These are phyloP conservation scores for Kodamaea leandrae DNA, from an alignment of 805 yeast genomes.

Conservation along the genomic window DNA sequence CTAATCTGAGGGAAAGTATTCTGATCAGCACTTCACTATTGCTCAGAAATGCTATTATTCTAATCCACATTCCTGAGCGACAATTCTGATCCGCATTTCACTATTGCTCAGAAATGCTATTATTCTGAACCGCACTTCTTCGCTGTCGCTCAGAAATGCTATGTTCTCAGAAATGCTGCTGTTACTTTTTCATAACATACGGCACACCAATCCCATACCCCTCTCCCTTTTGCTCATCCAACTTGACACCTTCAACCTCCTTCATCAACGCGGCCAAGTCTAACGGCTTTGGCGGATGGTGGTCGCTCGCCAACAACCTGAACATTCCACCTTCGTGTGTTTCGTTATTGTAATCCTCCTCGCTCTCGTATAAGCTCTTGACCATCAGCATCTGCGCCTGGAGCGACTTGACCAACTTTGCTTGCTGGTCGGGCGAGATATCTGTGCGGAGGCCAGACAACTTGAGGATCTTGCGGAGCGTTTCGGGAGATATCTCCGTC, in stretches of 20 bases:
- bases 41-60: too few relatives aligned
- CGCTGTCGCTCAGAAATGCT: too few relatives aligned
- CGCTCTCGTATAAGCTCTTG: conserved; percentile 38
- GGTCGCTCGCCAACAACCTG: conserved; percentile 36
- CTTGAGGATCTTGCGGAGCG: conserved; percentile 35
- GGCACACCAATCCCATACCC: neutral
- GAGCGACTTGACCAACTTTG: conserved; percentile 31
- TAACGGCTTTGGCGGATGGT: conserved; percentile 22
- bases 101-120: too few relatives aligned
- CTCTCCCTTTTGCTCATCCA: conserved; percentile 14
- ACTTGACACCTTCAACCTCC: conserved; percentile 8
- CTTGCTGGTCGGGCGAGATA: conserved; percentile 24
- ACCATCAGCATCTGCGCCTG: conserved; percentile 52
- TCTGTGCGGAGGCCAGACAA: conserved; percentile 48
- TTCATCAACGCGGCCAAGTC: conserved; percentile 18
- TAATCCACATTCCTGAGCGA: too few relatives aligned
- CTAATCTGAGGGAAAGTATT: too few relatives aligned
- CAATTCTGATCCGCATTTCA: too few relatives aligned
- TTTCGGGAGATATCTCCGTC: conserved; percentile 13
- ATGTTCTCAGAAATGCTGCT: neutral
- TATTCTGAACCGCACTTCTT: too few relatives aligned
- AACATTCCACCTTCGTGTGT: conserved; percentile 24
- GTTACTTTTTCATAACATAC: conserved; percentile 1
- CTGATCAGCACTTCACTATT: too few relatives aligned
- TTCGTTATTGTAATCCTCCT: conserved; percentile 9